Evolutionary conservation across 169 alveolate genomes (phyloP).

Genomic region (Plasmodium ovale): DNA sequence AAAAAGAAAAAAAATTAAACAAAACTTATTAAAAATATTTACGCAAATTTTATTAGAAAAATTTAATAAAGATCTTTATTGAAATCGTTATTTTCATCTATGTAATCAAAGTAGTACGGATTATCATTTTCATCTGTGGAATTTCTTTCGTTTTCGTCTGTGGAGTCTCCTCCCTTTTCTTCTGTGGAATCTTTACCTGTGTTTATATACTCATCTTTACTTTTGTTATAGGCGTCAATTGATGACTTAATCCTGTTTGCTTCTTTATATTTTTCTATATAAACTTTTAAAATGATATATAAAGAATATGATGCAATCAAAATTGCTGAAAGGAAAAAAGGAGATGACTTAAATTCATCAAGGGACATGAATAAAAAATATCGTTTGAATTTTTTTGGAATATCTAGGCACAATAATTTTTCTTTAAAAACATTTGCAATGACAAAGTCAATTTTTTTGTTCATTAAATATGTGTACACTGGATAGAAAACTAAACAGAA

Average conservation of each 20-base stretch:
- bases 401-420: conserved; percentile 18
- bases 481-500: conserved; percentile 56
- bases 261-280: conserved; percentile 75
- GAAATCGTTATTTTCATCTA: conserved; percentile 28
- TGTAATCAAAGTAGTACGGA: conserved; percentile 23
- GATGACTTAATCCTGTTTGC: conserved; percentile 70
- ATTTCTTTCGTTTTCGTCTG: too few relatives aligned
- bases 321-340: conserved; percentile 68
- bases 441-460: conserved; percentile 44
- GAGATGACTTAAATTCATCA: conserved; percentile 64
- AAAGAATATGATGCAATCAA: conserved; percentile 70
- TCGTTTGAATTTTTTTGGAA: conserved; percentile 25
- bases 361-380: conserved; percentile 23
- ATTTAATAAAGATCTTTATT: conserved; percentile 13
- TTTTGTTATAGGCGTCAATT: conserved; percentile 57
- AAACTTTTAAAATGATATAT: conserved; percentile 71
- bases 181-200: conserved; percentile 63
- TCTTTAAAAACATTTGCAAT: conserved; percentile 43
- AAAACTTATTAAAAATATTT: background rate
- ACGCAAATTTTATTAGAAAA: background rate
- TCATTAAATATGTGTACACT: conserved; percentile 22
- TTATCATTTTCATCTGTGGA: conserved; percentile 20
- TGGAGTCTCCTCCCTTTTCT: too few relatives aligned
- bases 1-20: background rate
- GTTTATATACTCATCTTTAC: conserved; percentile 65